These are phyloP conservation scores for Paxillus ammoniavirescens DNA, from an alignment of 768 basidiomycete species.

Conservation along the genomic window DNA sequence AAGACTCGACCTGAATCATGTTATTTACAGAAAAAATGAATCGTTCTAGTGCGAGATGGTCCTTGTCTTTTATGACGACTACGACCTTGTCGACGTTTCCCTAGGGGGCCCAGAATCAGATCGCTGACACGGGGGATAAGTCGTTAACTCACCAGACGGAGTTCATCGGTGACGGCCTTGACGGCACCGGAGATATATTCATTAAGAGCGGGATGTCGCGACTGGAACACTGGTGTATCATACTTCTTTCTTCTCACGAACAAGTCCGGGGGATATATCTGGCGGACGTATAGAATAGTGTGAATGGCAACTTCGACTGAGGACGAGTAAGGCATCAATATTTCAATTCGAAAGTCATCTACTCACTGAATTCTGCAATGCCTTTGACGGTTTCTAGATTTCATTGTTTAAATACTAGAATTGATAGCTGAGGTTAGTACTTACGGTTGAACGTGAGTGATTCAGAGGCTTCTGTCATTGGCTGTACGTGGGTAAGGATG, in stretches of 20 bases:
- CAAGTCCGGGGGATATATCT: conserved; percentile 85
- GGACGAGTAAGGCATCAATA: conserved; percentile 4
- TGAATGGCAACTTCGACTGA: conserved; percentile 94
- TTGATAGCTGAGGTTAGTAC: conserved; percentile 7
- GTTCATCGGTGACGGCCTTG: conserved; percentile 77
- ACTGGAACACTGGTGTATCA: conserved; percentile 88
- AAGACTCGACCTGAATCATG: conserved; percentile 70
- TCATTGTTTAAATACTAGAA: conserved; percentile 8
- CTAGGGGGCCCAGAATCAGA: conserved; percentile 35
- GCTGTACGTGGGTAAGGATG: no score
- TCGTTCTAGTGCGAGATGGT: conserved; percentile 81
- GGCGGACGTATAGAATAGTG: conserved; percentile 86
- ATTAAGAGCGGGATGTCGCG: conserved; percentile 85
- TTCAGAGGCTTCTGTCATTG: conserved; percentile 19
- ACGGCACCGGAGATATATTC: conserved; percentile 89
- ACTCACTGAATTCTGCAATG: conserved; percentile 71
- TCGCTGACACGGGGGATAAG: not conserved
- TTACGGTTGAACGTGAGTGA: conserved; percentile 40
- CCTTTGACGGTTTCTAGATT: conserved; percentile 58
- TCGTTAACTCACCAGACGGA: conserved; percentile 49
- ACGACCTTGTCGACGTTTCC: conserved; percentile 79
- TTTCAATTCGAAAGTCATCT: not conserved
- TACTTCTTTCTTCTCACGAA: conserved; percentile 90
- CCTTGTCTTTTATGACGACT: conserved; percentile 80
- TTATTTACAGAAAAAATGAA: conserved; percentile 86